Conservation (phyloP, 306 rosid species). For the Senna tora region DNA sequence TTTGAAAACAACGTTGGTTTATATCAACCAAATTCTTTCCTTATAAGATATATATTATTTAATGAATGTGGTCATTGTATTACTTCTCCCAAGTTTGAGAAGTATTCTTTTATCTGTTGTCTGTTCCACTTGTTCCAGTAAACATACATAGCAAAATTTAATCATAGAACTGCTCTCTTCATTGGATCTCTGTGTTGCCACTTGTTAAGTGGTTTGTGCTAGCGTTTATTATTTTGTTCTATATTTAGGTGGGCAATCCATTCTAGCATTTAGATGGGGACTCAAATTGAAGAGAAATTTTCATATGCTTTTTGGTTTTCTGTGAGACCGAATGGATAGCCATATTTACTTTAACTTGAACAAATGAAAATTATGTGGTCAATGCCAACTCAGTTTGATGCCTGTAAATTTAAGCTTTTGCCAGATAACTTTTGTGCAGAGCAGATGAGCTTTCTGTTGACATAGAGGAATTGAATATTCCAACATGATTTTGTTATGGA, state of each 20-base stretch:
- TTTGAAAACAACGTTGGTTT: too few relatives aligned
- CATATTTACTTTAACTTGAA: background rate
- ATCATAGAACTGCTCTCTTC: too few relatives aligned
- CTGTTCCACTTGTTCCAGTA: too few relatives aligned
- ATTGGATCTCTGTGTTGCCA: background rate
- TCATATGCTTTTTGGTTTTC: constrained; percentile 6
- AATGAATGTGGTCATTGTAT: too few relatives aligned
- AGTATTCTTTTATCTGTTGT: too few relatives aligned
- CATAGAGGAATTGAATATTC: background rate
- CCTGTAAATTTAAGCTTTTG: background rate
- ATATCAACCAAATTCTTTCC: too few relatives aligned
- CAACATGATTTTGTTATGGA: too few relatives aligned
- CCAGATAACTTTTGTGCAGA: background rate
- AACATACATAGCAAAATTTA: too few relatives aligned
- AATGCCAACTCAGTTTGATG: background rate
- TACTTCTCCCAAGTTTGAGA: too few relatives aligned
- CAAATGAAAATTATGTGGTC: background rate
- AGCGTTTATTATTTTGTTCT: background rate
- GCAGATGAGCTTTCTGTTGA: background rate
- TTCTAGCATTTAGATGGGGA: background rate
- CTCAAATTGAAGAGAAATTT: background rate
- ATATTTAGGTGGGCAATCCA: background rate
- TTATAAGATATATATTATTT: too few relatives aligned
- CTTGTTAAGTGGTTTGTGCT: background rate
- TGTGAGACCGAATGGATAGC: background rate